Evolutionary conservation across 2,329 filamentous ascomycete genomes (phyloP).

Genomic region (Calycina herbarum): DNA sequence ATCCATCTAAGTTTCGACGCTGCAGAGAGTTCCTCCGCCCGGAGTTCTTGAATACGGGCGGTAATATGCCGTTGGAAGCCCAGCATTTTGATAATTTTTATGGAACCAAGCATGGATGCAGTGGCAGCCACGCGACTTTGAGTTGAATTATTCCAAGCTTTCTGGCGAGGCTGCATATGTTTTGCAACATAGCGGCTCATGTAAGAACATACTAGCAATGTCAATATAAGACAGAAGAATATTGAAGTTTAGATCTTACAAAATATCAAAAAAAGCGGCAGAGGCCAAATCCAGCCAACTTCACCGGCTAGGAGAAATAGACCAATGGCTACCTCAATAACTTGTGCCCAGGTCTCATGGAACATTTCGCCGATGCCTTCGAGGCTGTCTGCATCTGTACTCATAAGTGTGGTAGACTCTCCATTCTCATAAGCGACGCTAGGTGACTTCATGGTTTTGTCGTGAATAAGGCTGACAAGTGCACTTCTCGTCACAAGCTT

Average conservation of each 20-base stretch:
- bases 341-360: slow-evolving; percentile 45
- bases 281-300: slow-evolving; percentile 44
- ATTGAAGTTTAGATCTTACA: slow-evolving; percentile 35
- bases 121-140: slow-evolving; percentile 28
- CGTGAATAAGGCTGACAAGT: slow-evolving; percentile 37
- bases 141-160: slow-evolving; percentile 26
- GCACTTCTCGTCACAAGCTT: slow-evolving; percentile 3
- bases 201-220: background rate
- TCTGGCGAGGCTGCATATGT: slow-evolving; percentile 25
- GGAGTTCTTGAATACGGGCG: slow-evolving; percentile 36
- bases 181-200: slow-evolving; percentile 14
- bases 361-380: slow-evolving; percentile 39
- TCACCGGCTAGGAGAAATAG: slow-evolving; percentile 40
- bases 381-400: slow-evolving; percentile 42
- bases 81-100: slow-evolving; percentile 33
- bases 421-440: slow-evolving; percentile 35
- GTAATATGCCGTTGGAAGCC: slow-evolving; percentile 37
- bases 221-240: background rate
- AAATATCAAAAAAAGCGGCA: slow-evolving; percentile 44
- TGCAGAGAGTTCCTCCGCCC: slow-evolving; percentile 38
- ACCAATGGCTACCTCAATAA: slow-evolving; percentile 44
- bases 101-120: slow-evolving; percentile 25
- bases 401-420: slow-evolving; percentile 42
- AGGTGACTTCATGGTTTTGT: slow-evolving; percentile 35
- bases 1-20: slow-evolving; percentile 36